Evolutionary conservation across 345 rosid genomes (phyloP), one percentile per base, ranked within the genome.

Genomic region (Capsella bursapastoris): DNA sequence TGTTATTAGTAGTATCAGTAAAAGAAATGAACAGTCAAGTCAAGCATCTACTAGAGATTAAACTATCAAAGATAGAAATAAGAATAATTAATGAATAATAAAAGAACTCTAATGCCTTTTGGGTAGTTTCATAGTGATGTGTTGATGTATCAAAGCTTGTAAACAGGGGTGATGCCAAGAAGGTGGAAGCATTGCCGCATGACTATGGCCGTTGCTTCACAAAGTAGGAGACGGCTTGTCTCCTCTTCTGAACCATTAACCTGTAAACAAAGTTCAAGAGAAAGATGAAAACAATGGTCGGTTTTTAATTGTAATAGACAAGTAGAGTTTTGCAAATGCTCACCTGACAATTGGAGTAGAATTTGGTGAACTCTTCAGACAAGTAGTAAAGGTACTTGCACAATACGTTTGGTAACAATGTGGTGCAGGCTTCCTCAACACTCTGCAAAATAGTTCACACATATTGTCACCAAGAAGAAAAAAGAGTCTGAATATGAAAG

Each of bases 181-280:
- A 92, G 91, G 62, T 79, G 67, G 69, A 92, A 90, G 80, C 92
- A 88, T 84, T 88, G 84, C 68, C 91, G 56, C 94, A 92, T 92
- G 1, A 92, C 94, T 49, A 80, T 76, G 0, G 96, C 94, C 0
- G 94, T 85, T 68, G 96, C 96, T 84, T 90, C 92, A 18, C 96
- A 90, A 7, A 90, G 78, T 56, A 92, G 63, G 35, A 92, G 83
- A 58, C 96, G 78, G 52, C 92, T 87, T 22, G 90, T 84, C 80
- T 92, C 94, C 80, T 86, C 85, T 0, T 84, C 82, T n/a, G 88
- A 83, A 14, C 91, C 92, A n/a, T 84, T 81, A 53, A 92, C 97
- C 94, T 92, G 86, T 43, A 37, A 37, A 2, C 0, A 7, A 0
- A 8, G 40, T 37, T 2, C 0, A 43, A 62, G 8, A 44, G 9